Evolutionary conservation across 805 yeast species (phyloP).

Genomic region (Vanderwaltozyma polyspora): DNA sequence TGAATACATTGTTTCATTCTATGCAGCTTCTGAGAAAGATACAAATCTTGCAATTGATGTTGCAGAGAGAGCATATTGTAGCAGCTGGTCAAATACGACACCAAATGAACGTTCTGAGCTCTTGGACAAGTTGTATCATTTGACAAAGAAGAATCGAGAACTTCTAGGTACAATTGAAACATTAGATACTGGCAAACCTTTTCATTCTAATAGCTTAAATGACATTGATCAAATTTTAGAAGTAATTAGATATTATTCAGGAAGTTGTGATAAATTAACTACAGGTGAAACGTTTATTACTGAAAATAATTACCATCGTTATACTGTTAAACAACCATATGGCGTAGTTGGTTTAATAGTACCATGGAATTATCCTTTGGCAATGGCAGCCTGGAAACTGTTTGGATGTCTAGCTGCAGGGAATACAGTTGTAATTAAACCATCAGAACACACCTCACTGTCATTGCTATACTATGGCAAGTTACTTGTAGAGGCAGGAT

Average conservation of each 20-base stretch:
- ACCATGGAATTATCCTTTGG: slow-evolving; percentile 60
- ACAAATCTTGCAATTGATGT: slow-evolving; percentile 47
- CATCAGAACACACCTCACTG: slow-evolving; percentile 51
- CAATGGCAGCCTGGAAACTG: slow-evolving; percentile 56
- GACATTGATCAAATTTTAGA: slow-evolving; percentile 47
- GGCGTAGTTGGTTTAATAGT: slow-evolving; percentile 55
- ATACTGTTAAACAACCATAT: slow-evolving; percentile 46
- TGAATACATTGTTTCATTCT: slow-evolving; percentile 35
- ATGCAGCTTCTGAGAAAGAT: slow-evolving; percentile 35
- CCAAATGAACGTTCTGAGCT: slow-evolving; percentile 40
- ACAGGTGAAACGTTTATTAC: slow-evolving; percentile 49
- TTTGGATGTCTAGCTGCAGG: slow-evolving; percentile 58
- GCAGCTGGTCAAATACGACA: slow-evolving; percentile 37
- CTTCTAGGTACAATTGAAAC: slow-evolving; percentile 46
- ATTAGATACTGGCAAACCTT: slow-evolving; percentile 52
- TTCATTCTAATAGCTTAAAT: slow-evolving; percentile 35
- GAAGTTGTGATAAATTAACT: slow-evolving; percentile 82
- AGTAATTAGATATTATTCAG: slow-evolving; percentile 48
- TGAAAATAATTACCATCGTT: slow-evolving; percentile 38
- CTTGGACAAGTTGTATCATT: slow-evolving; percentile 38
- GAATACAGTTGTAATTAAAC: slow-evolving; percentile 49
- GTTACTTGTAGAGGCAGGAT: slow-evolving; percentile 47
- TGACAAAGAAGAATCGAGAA: slow-evolving; percentile 44
- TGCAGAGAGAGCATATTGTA: slow-evolving; percentile 36
- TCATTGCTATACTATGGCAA: slow-evolving; percentile 48